Conservation (phyloP, 768 basidiomycete species). For the Tylopilus cervinicoccineus region DNA sequence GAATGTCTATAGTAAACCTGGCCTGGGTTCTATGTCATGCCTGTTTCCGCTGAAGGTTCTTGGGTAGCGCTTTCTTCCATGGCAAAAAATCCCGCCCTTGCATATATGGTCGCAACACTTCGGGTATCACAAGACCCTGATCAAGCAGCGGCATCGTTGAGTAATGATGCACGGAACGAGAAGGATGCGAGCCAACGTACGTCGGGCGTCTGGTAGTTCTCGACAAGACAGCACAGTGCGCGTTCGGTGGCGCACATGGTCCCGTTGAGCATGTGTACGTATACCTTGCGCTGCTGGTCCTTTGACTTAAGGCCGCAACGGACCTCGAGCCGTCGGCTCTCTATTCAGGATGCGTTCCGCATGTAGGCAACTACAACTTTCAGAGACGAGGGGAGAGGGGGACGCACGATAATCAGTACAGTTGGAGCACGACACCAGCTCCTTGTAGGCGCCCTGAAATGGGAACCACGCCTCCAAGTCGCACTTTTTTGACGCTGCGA, state of each 20-base stretch:
- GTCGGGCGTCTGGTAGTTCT: slow-evolving; percentile 96
- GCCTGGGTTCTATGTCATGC: slow-evolving; percentile 26
- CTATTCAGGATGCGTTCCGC: too few species aligned
- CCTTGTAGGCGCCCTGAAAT: slow-evolving; percentile 94
- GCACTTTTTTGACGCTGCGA: slow-evolving; percentile 96
- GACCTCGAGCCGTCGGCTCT: slow-evolving; percentile 90
- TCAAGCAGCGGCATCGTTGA: background rate
- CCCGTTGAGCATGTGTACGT: slow-evolving; percentile 99
- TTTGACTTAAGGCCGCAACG: slow-evolving; percentile 89
- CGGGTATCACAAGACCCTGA: slow-evolving; percentile 87
- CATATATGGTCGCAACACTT: slow-evolving; percentile 92
- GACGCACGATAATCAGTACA: slow-evolving; percentile 97
- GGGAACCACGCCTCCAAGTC: slow-evolving; percentile 99
- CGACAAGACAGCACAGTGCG: slow-evolving; percentile 94
- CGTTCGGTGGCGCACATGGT: slow-evolving; percentile 97
- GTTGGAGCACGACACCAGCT: slow-evolving; percentile 96
- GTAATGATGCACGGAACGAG: background rate
- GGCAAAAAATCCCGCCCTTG: slow-evolving; percentile 88
- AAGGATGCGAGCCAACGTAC: slow-evolving; percentile 41
- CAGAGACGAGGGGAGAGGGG: background rate
- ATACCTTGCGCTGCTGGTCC: slow-evolving; percentile 86
- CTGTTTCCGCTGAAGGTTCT: slow-evolving; percentile 72
- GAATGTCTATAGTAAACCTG: background rate
- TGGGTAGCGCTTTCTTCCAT: slow-evolving; percentile 79
- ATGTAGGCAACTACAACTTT: too few species aligned